Conservation (phyloP, 192 early-diverging fungal genomes). For the Backusella tarrabulga region DNA sequence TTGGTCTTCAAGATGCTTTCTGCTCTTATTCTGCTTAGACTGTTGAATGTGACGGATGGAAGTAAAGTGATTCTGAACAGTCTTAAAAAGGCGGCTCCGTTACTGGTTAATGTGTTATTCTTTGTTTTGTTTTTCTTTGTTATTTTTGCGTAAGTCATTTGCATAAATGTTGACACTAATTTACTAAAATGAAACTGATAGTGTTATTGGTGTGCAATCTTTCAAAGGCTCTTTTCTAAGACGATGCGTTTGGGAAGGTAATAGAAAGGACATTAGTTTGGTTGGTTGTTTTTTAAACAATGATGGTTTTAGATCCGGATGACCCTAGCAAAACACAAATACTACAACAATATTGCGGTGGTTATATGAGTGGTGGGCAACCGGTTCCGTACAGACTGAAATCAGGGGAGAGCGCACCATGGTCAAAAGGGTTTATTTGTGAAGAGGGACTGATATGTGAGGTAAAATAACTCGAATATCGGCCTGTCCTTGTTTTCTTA, state of each 20-base stretch:
- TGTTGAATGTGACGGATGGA: slow-evolving; percentile 56
- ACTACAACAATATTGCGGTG: slow-evolving; percentile 41
- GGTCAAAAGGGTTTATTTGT: slow-evolving; percentile 55
- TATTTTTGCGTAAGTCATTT: slow-evolving; percentile 46
- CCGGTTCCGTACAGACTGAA: slow-evolving; percentile 6
- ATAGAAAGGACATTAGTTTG: not conserved
- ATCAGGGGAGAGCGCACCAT: not conserved
- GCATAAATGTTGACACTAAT: not conserved
- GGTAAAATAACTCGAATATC: slow-evolving; percentile 21
- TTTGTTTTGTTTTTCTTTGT: slow-evolving; percentile 63
- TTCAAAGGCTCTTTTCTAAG: slow-evolving; percentile 58
- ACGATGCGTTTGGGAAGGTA: slow-evolving; percentile 48
- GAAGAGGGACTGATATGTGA: slow-evolving; percentile 41
- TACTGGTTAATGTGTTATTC: slow-evolving; percentile 52
- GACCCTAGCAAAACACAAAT: slow-evolving; percentile 13
- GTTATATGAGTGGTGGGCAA: slow-evolving; percentile 5
- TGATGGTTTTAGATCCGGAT: slow-evolving; percentile 24
- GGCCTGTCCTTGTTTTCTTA: not conserved
- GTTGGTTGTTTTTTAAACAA: not conserved
- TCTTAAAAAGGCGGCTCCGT: slow-evolving; percentile 55
- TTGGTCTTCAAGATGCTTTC: slow-evolving; percentile 53
- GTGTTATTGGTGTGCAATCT: slow-evolving; percentile 58
- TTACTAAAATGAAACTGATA: slow-evolving; percentile 11
- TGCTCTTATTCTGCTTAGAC: slow-evolving; percentile 47
- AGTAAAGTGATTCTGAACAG: slow-evolving; percentile 53